Conservation (phyloP, 306 rosid species). For the Lotus japonicus region DNA sequence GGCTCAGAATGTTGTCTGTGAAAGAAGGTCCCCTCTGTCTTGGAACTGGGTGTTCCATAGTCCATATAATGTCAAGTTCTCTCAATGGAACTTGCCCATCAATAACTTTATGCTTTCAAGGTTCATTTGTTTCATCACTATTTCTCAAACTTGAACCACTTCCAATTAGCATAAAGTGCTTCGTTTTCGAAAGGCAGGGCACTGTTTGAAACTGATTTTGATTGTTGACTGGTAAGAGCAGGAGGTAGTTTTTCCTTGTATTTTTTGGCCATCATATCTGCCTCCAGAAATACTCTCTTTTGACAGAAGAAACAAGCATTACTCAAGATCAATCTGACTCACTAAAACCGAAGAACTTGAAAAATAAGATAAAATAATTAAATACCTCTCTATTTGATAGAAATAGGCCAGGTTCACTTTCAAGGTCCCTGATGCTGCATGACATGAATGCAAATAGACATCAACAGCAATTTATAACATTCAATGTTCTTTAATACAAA, state of each 20-base stretch:
- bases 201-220: slow-evolving; percentile 18
- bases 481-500: not conserved
- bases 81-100: slow-evolving; percentile 8
- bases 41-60: not conserved
- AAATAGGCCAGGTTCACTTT: slow-evolving; percentile 87
- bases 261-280: slow-evolving; percentile 73
- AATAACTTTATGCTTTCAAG: not conserved
- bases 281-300: slow-evolving; percentile 72
- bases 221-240: slow-evolving; percentile 4
- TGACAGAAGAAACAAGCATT: not conserved
- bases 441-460: slow-evolving; percentile 15
- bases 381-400: slow-evolving; percentile 66
- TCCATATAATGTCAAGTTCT: slow-evolving; percentile 17
- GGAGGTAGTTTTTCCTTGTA: slow-evolving; percentile 63
- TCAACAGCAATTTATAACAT: not conserved
- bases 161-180: slow-evolving; percentile 76
- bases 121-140: not conserved
- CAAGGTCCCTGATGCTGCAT: slow-evolving; percentile 86
- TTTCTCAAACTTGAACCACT: slow-evolving; percentile 81
- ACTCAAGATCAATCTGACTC: slow-evolving; percentile 9
- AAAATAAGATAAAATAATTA: not conserved
- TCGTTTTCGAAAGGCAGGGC: slow-evolving; percentile 58
- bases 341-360: slow-evolving; percentile 2
- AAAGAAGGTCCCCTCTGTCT: not conserved
- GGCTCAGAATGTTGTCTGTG: too few relatives aligned